Evolutionary conservation across 1,139 yeast species (phyloP).

Genomic region (Hemisphaericaspora subhashii): DNA sequence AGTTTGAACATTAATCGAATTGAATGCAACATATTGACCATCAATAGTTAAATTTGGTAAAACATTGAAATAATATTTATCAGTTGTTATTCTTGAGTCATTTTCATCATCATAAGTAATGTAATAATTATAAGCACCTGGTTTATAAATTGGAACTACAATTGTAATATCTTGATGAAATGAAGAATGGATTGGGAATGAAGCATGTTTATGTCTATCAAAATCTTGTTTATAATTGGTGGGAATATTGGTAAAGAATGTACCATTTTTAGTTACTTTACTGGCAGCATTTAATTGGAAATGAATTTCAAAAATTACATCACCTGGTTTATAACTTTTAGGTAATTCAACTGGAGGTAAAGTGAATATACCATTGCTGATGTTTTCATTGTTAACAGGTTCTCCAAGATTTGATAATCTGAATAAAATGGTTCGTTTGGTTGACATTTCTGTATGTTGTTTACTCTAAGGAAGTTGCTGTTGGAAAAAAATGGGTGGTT

Average conservation of each 20-base stretch:
- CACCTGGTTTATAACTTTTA: conserved; percentile 34
- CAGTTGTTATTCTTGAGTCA: conserved; percentile 35
- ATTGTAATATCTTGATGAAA: conserved; percentile 63
- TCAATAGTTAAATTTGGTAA: conserved; percentile 71
- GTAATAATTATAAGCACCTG: conserved; percentile 80
- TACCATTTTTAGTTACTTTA: conserved; percentile 67
- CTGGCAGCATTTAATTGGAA: conserved; percentile 76
- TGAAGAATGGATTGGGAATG: conserved; percentile 45
- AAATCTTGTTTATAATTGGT: conserved; percentile 41
- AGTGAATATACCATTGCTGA: conserved; percentile 59
- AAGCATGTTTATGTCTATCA: conserved; percentile 54
- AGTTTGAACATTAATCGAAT: conserved; percentile 81
- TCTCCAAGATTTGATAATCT: conserved; percentile 56
- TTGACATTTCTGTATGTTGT: neutral
- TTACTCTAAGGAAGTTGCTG: neutral
- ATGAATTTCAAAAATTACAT: conserved; percentile 53
- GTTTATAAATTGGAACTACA: conserved; percentile 60
- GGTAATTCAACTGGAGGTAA: conserved; percentile 60
- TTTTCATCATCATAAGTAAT: conserved; percentile 38
- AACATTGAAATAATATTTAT: conserved; percentile 71
- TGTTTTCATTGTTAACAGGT: conserved; percentile 49
- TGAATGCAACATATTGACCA: conserved; percentile 62
- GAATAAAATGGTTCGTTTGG: conserved; percentile 35
- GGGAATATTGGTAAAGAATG: conserved; percentile 77
- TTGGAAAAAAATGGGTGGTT: neutral